Percentiles rank a stretch among this genome's conserved stretches.
Conservation (phyloP, 1,139 yeast species). For the Schizosaccharomyces versatilis region DNA sequence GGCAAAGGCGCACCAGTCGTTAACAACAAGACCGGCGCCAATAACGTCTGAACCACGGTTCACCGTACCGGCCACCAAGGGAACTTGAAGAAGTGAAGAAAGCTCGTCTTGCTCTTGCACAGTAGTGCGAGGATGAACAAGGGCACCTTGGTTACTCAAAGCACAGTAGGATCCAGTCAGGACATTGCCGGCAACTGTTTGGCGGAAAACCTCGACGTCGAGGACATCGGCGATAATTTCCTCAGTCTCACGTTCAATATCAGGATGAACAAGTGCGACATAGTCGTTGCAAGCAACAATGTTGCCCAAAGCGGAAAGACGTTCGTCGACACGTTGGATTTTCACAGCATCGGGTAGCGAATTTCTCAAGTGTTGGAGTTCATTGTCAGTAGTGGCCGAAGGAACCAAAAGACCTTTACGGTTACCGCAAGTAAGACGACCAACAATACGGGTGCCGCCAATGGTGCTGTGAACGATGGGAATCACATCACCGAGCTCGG, state of each 20-base stretch:
- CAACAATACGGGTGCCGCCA: slow-evolving; percentile 93
- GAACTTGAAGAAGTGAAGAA: slow-evolving; percentile 84
- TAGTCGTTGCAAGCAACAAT: slow-evolving; percentile 97
- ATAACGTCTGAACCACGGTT: slow-evolving; percentile 85
- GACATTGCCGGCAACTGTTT: slow-evolving; percentile 94
- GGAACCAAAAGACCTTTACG: slow-evolving; percentile 94
- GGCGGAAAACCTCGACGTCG: slow-evolving; percentile 97
- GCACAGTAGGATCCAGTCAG: slow-evolving; percentile 92
- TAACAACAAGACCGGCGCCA: slow-evolving; percentile 96
- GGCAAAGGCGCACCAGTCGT: slow-evolving; percentile 93
- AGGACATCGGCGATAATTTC: slow-evolving; percentile 96
- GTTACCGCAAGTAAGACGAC: slow-evolving; percentile 97
- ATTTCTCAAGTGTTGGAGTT: slow-evolving; percentile 89
- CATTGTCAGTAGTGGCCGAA: slow-evolving; percentile 97
- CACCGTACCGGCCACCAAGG: slow-evolving; percentile 94
- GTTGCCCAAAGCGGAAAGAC: slow-evolving; percentile 88
- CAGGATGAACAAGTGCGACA: slow-evolving; percentile 97
- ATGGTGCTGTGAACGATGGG: slow-evolving; percentile 94
- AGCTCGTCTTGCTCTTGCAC: slow-evolving; percentile 96
- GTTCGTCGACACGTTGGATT: slow-evolving; percentile 93
- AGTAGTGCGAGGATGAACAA: slow-evolving; percentile 93
- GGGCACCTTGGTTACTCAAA: slow-evolving; percentile 89
- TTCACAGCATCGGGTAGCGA: slow-evolving; percentile 89
- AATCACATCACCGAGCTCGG: slow-evolving; percentile 85
- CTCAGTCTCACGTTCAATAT: slow-evolving; percentile 96